Conservation (phyloP, 345 rosid species). For the Populus deltoides region DNA sequence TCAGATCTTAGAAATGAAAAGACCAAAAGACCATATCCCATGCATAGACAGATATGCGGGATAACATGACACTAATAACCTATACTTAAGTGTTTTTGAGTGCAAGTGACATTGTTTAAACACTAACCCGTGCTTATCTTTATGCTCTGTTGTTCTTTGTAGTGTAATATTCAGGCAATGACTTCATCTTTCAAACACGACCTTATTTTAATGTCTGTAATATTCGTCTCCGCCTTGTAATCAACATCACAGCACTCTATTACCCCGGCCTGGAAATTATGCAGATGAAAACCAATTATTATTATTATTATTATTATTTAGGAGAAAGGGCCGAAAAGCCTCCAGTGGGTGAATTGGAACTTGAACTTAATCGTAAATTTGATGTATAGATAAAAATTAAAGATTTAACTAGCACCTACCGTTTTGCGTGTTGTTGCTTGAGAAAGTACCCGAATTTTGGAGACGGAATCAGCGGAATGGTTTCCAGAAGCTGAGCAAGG, state of each 20-base stretch:
- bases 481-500: constrained; percentile 43
- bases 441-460: constrained; percentile 44
- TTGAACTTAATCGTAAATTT: too few relatives aligned
- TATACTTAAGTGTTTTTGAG: too few relatives aligned
- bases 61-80: background rate
- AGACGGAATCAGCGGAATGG: constrained; percentile 46
- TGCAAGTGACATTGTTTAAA: too few relatives aligned
- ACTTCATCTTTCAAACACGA: constrained; percentile 47
- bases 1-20: background rate
- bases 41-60: background rate
- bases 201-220: constrained; percentile 46
- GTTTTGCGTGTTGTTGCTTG: constrained; percentile 28
- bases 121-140: too few relatives aligned
- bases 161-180: constrained; percentile 26
- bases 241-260: constrained; percentile 61
- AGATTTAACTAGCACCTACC: constrained; percentile 24
- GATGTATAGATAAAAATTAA: too few relatives aligned
- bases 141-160: too few relatives aligned
- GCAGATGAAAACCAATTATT: background rate
- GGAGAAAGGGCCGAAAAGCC: too few relatives aligned
- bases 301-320: too few relatives aligned
- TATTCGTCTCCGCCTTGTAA: constrained; percentile 10
- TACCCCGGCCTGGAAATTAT: constrained; percentile 42
- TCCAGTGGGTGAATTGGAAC: too few relatives aligned
- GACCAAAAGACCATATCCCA: background rate